Evolutionary conservation across 345 rosid genomes (phyloP), one percentile per base, ranked within the genome.

Genomic region (Chamaenerion angustifolium): DNA sequence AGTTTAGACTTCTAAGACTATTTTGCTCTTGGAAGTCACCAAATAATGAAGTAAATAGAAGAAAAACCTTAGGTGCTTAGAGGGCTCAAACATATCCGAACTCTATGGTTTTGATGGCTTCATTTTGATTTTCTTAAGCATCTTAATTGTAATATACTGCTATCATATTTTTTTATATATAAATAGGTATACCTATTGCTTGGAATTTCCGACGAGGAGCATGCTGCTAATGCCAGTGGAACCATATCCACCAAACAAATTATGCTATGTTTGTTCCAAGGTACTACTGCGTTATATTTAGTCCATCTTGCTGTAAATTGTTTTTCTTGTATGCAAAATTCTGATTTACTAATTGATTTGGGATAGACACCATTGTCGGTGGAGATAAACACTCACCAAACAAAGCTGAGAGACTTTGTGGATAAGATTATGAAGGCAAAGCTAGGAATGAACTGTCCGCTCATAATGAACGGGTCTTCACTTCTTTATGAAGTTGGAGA

Each of bases 401-500:
- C 90, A n/a, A 88, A 79, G 72, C 62, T 93, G 76, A 65, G 88
- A 62, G 96, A 93, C 66, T 65, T 93, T 56, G 95, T 93, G 62
- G 99, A 88, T 49, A 93, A 73, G 70, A 84, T 93, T 48, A 90
- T 93, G 41, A 82, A 71, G 80, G 86, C 94, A 57, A 88, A 88
- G 76, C 95, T 88, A 35, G 93, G 95, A 54, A 93, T 93, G 95
- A 82, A 77, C 72, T 76, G 72, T 50, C 99, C 99, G 1, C 45
- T 88, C 48, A 77, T 93, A 40, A 85, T 88, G 94, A 77, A 71
- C 11, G 96, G 96, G 17, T 16, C 83, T 18, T 63, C 80, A 14
- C 93, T 93, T 71, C 90, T 92, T 56, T 92, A 82, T 68, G 99
- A 92, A 74, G 83, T 78, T 55, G 99, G 99, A 21, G 99, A 93